Evolutionary conservation across 179 eudicot genomes (phyloP).

Genomic region (Vitellaria paradoxa): DNA sequence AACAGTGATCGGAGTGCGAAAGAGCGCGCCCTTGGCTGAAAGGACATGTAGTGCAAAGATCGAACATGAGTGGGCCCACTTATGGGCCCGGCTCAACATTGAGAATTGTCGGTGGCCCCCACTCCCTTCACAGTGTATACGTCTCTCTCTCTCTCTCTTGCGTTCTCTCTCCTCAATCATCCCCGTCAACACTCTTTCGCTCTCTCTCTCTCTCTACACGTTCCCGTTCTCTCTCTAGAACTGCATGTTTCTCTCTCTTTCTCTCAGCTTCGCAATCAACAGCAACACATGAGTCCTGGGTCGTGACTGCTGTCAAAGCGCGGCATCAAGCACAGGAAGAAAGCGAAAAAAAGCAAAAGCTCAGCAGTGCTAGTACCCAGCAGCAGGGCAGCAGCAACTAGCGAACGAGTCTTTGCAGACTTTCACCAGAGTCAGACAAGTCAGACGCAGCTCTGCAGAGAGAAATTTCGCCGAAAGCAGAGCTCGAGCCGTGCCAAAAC

Average conservation of each 20-base stretch:
- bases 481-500: not conserved
- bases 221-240: conserved; percentile 15
- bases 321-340: not conserved
- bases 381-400: not conserved
- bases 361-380: not conserved
- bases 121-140: not conserved
- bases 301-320: conserved; percentile 12
- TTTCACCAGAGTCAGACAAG: not conserved
- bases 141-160: not conserved
- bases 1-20: conserved; percentile 7
- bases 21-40: conserved; percentile 8
- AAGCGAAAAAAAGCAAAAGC: not conserved
- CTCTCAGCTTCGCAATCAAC: not conserved
- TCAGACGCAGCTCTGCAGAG: conserved; percentile 5
- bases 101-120: conserved; percentile 9
- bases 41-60: conserved; percentile 37
- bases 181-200: not conserved
- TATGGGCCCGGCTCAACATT: conserved; percentile 21
- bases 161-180: too few relatives aligned
- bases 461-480: not conserved
- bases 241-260: not conserved
- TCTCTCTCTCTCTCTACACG: conserved; percentile 1
- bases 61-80: conserved; percentile 40
- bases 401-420: conserved; percentile 10
- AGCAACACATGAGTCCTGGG: not conserved